Evolutionary conservation across 495 filamentous ascomycete species (phyloP).

Genomic region (Lasiosphaeria hispida): DNA sequence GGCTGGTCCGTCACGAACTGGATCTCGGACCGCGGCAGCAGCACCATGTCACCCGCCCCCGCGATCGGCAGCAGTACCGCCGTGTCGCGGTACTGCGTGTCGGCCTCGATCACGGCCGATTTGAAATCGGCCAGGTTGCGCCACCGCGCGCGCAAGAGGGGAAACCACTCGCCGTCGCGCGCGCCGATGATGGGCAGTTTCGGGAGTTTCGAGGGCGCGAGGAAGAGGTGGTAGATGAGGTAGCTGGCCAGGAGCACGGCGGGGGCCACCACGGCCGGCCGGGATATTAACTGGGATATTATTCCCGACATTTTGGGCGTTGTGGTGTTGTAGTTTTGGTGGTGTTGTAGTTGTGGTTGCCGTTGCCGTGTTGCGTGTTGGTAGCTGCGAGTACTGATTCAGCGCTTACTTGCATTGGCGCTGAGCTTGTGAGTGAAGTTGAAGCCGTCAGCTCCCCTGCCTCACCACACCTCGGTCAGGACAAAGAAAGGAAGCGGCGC

Average conservation of each 20-base stretch:
- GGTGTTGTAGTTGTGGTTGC: too few species aligned
- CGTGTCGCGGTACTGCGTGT: conserved; percentile 25
- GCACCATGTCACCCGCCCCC: conserved; percentile 26
- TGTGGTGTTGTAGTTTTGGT: too few species aligned
- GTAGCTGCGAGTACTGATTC: too few species aligned
- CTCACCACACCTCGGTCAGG: too few species aligned
- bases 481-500: too few species aligned
- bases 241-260: conserved; percentile 25
- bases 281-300: conserved; percentile 18
- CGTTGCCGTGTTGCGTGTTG: too few species aligned
- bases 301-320: background rate
- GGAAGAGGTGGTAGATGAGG: conserved; percentile 27
- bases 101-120: conserved; percentile 24
- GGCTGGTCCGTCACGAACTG: conserved; percentile 47
- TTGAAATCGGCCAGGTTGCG: conserved; percentile 36
- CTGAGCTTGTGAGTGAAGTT: too few species aligned
- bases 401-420: too few species aligned
- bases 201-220: conserved; percentile 23
- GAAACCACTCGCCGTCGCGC: conserved; percentile 36
- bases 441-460: too few species aligned
- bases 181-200: conserved; percentile 37
- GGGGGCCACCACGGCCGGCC: conserved; percentile 28
- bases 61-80: conserved; percentile 30
- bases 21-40: conserved; percentile 40
- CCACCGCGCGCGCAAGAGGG: conserved; percentile 32